Base-by-base conservation (phyloP, 371 early-diverging fungal species). In the Dipsacomyces acuminosporus region DNA sequence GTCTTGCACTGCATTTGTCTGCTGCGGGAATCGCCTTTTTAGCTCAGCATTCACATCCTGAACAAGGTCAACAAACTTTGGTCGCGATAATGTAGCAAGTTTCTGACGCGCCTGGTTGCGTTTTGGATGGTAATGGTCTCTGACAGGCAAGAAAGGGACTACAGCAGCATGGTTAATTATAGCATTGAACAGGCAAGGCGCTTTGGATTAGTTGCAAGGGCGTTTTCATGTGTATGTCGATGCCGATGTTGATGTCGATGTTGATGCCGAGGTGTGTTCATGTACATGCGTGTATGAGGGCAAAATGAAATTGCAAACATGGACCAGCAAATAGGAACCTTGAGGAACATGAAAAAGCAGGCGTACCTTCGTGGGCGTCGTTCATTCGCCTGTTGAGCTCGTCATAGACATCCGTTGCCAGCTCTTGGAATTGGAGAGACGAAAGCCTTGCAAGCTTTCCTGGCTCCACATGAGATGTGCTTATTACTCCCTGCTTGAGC, bases 91-190 rank as follows among this genome's bases (percentile, higher is more conserved):
- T 1, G 94, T 94, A 13, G 96, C 93, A 8, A 97, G 80, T 65
- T 97, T 97, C 64, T 95, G 94, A 26, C 97, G 82, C 1, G 96
- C 97, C 66, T 96, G 96, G 76, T 97, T 97, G 42, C 96, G 83
- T 74, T 94, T 93, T 11, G 90, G 93, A 65, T 94, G 94, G 71
- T 87, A 95, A 25, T 89, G 88, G 57, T 84, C 84, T 18, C 85
- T 76, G 22, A 90, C 80, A 7, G 88, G 81, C 46, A 95, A 76
- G 75, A 89, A 94, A 1, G 96, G 93, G 15, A 85, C 93, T 91
- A 71, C 38, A 38, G 38, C 15, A 5, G 30, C 30, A 30, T 30
- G 30, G 30, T 7, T 30, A 30, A 11, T 7, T 30, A 30, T 5
- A 30, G 30, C 30, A 11, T 11, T 30, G 30, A n/a, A n/a, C n/a